These are phyloP conservation scores for Babesia sp. DNA, from an alignment of 169 alveolate genomes.

Conservation along the genomic window DNA sequence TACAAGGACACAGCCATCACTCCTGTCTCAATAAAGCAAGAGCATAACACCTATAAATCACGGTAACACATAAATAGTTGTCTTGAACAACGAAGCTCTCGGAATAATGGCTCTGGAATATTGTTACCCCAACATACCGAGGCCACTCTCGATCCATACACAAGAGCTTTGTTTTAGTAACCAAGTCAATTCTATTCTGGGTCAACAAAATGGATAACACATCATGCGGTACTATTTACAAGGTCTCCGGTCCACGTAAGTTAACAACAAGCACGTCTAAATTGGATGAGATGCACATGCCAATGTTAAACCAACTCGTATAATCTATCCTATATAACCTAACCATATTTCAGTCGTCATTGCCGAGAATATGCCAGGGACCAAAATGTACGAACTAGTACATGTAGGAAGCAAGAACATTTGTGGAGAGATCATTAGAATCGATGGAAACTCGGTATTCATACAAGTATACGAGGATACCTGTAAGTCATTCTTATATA, in stretches of 20 bases:
- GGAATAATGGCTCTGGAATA: too few species aligned
- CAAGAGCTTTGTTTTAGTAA: too few species aligned
- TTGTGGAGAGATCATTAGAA: constrained; percentile 97
- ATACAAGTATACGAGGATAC: constrained; percentile 98
- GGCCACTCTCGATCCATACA: too few species aligned
- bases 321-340: neutral
- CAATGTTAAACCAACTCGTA: neutral
- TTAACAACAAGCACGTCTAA: neutral
- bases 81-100: too few species aligned
- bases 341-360: constrained; percentile 87
- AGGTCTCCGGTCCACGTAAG: constrained; percentile 92
- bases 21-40: too few species aligned
- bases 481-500: constrained; percentile 65
- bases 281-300: constrained; percentile 1
- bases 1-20: too few species aligned
- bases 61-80: too few species aligned
- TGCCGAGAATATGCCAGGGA: constrained; percentile 98
- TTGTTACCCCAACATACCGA: too few species aligned
- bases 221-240: constrained; percentile 86
- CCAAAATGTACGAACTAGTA: constrained; percentile 97
- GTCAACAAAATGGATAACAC: constrained; percentile 25
- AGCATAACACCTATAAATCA: too few species aligned
- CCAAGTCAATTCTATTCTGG: neutral
- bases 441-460: constrained; percentile 97
- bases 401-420: constrained; percentile 95